These are phyloP conservation scores for Coemansia aciculifera DNA, from an alignment of 192 early-diverging fungal genomes.

Conservation along the genomic window DNA sequence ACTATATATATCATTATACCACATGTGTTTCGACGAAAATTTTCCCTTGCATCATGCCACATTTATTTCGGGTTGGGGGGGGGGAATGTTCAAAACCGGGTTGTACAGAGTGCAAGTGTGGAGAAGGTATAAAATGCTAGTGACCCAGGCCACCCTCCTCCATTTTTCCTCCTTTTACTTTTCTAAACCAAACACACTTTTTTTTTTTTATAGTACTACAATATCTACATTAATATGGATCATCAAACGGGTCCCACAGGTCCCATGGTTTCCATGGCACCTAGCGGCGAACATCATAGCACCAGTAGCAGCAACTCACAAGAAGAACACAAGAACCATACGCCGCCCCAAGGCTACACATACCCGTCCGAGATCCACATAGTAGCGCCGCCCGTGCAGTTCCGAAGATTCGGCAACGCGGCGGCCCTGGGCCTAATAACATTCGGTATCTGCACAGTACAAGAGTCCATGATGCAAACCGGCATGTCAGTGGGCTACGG, in stretches of 20 bases:
- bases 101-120: no score
- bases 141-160: no score
- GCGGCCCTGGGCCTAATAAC: slow-evolving; percentile 48
- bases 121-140: no score
- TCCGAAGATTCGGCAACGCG: slow-evolving; percentile 52
- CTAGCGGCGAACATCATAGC: not conserved
- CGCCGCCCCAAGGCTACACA: not conserved
- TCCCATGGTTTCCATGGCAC: no score
- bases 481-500: slow-evolving; percentile 53
- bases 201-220: no score
- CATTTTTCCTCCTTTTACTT: no score
- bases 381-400: slow-evolving; percentile 44
- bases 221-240: no score
- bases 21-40: not conserved
- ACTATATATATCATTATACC: not conserved
- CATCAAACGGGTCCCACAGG: no score
- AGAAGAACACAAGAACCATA: not conserved
- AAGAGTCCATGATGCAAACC: slow-evolving; percentile 46
- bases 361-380: slow-evolving; percentile 42
- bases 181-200: no score
- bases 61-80: no score
- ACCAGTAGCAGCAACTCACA: not conserved
- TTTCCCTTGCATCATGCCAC: no score
- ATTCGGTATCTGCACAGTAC: slow-evolving; percentile 48
- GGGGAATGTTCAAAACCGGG: no score